These are phyloP conservation scores for Penicillium psychrosexuale DNA, from an alignment of 2,329 filamentous ascomycete species.

Conservation along the genomic window DNA sequence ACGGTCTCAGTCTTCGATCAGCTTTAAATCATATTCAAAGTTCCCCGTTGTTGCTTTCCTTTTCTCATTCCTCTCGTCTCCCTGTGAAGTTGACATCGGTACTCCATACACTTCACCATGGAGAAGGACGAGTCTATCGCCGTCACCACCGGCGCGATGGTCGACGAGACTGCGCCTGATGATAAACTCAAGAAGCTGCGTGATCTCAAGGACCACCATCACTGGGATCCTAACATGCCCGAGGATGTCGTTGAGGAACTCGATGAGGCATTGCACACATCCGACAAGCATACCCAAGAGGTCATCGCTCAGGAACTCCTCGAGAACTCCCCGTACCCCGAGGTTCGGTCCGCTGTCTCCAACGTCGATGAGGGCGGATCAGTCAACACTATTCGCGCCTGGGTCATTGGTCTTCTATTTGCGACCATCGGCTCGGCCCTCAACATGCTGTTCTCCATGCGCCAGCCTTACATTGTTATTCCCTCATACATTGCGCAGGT, in stretches of 20 bases:
- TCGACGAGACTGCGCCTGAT: conserved; percentile 23
- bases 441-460: conserved; percentile 58
- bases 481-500: conserved; percentile 63
- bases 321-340: conserved; percentile 66
- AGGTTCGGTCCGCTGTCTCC: conserved; percentile 63
- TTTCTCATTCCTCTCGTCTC: neutral
- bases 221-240: conserved; percentile 64
- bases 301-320: conserved; percentile 59
- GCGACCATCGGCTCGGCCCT: conserved; percentile 61
- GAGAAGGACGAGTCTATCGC: conserved; percentile 25
- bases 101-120: conserved; percentile 8
- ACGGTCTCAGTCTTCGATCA: conserved; percentile 1
- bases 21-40: neutral
- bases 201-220: conserved; percentile 59
- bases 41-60: neutral
- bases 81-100: neutral
- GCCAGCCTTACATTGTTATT: conserved; percentile 58
- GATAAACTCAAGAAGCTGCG: conserved; percentile 43
- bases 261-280: conserved; percentile 55
- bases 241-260: conserved; percentile 60
- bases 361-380: conserved; percentile 64
- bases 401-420: conserved; percentile 60
- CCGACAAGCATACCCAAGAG: conserved; percentile 56
- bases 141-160: conserved; percentile 15
- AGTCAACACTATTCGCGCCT: conserved; percentile 63